Base-by-base conservation (phyloP, 2,329 filamentous ascomycete genomes). In the Escovopsis sp. region DNA sequence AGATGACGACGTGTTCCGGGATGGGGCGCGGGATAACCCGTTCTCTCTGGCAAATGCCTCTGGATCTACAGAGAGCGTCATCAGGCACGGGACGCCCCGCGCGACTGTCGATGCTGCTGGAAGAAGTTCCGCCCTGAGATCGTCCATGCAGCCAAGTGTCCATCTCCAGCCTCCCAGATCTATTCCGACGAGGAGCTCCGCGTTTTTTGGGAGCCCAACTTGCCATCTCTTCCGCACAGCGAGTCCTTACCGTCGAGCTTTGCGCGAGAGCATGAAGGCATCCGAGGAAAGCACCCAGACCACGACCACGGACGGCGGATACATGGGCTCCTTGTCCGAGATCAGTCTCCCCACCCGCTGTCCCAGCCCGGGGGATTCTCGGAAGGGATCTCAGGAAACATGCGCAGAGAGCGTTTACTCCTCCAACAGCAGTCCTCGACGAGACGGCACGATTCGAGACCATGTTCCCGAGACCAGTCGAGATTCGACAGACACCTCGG, bases 181-280 rank as follows among this genome's bases (percentile, higher is more conserved):
- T 0, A 45, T 67, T 6, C 63, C 62, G 0, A 59, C 67, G 39
- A 59, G 64, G 16, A 66, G 61, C 44, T 70, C 69, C 1, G 65
- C 63, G 0, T 71, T 73, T 48, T 72, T 72, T 48, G 68, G 65
- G 1, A 75, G 71, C 36, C 67, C 68, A 2, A 57, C 62, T 2
- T 65, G 63, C 13, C 67, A 72, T 45, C 55, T 74, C 1, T 74
- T 76, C 45, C 64, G 71, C 25, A 70, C 70, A 1, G 59, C 64
- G 24, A 78, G 72, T 41, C 72, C 73, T 0, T 79, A 71, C 48
- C 67, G 73, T 3, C 67, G 67, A 24, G 68, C 67, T 2, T 50
- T 78, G 29, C 65, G 62, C 36, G 62, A 65, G 39, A 67, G 57
- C 2, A 72, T 72, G 49, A 57, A 59, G 42, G 51, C 57, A 7